These are phyloP conservation scores for Aureobasidium sp. DNA, from an alignment of 2,329 filamentous ascomycete species.

Conservation along the genomic window DNA sequence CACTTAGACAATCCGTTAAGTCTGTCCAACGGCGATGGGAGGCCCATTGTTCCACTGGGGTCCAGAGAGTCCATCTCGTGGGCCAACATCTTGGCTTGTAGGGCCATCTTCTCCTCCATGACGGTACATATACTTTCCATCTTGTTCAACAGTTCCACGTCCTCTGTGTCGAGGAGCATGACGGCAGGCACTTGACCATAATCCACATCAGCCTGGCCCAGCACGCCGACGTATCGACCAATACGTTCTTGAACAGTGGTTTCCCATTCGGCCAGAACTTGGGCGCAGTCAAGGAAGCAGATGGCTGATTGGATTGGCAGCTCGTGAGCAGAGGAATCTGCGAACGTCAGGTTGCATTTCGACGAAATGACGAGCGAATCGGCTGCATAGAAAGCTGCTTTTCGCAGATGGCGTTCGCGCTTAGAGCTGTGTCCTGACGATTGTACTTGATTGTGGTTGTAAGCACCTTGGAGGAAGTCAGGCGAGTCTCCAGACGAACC, in stretches of 20 bases:
- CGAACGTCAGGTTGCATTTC: constrained; percentile 75
- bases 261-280: constrained; percentile 90
- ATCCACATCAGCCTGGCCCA: constrained; percentile 76
- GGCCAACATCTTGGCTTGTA: constrained; percentile 44
- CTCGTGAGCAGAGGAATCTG: constrained; percentile 73
- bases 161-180: constrained; percentile 86
- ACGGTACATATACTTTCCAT: constrained; percentile 68
- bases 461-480: background rate
- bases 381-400: constrained; percentile 90
- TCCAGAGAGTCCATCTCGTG: constrained; percentile 45
- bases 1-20: constrained; percentile 50
- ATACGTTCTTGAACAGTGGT: constrained; percentile 88
- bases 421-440: constrained; percentile 14
- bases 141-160: constrained; percentile 75
- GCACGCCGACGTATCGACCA: constrained; percentile 77
- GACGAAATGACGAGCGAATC: constrained; percentile 85
- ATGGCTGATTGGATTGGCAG: constrained; percentile 83
- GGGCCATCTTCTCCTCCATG: constrained; percentile 64
- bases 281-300: constrained; percentile 88
- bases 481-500: constrained; percentile 43
- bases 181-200: constrained; percentile 72
- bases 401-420: constrained; percentile 78
- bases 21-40: constrained; percentile 27
- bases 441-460: constrained; percentile 23
- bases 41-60: constrained; percentile 37